phyloP scores from a whole-genome alignment of 176 grass and related monocot species.

The Zizania latifolia region DNA sequence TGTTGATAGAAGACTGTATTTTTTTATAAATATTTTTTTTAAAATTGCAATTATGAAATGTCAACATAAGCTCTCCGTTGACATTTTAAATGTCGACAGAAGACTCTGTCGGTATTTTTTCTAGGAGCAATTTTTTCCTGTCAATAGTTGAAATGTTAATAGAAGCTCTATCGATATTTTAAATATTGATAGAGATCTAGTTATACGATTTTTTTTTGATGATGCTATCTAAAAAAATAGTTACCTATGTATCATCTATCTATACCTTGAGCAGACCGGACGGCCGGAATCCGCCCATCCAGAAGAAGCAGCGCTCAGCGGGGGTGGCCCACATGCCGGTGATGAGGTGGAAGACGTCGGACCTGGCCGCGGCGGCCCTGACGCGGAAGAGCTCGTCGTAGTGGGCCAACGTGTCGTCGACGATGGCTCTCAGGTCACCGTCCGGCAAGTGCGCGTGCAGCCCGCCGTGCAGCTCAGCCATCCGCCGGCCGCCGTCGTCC shows the following conservation, averaged over 20 bases:
- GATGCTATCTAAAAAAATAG: too few relatives aligned
- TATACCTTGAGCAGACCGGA: slow-evolving; percentile 79
- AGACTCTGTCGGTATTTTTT: too few relatives aligned
- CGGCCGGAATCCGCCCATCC: slow-evolving; percentile 85
- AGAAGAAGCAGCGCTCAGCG: slow-evolving; percentile 73
- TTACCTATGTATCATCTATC: neutral
- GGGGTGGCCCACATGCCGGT: slow-evolving; percentile 66
- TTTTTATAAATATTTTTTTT: too few relatives aligned
- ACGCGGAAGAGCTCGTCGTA: slow-evolving; percentile 69
- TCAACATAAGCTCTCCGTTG: too few relatives aligned
- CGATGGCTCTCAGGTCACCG: slow-evolving; percentile 53
- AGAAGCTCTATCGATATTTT: too few relatives aligned
- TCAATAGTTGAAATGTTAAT: too few relatives aligned
- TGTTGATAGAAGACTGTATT: too few relatives aligned
- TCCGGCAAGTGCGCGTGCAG: slow-evolving; percentile 48
- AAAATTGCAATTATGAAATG: too few relatives aligned
- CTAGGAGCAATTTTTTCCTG: too few relatives aligned
- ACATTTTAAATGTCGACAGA: too few relatives aligned
- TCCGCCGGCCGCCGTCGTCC: slow-evolving; percentile 45
- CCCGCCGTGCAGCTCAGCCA: slow-evolving; percentile 52
- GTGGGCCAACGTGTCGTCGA: slow-evolving; percentile 56
- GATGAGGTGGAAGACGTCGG: slow-evolving; percentile 84
- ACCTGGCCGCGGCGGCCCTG: slow-evolving; percentile 34
- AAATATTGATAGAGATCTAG: too few relatives aligned
- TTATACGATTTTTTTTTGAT: too few relatives aligned